Percentiles rank a stretch among this genome's conserved stretches.
phyloP scores from a whole-genome alignment of 2,329 filamentous ascomycete genomes.

The Periconia sp. region DNA sequence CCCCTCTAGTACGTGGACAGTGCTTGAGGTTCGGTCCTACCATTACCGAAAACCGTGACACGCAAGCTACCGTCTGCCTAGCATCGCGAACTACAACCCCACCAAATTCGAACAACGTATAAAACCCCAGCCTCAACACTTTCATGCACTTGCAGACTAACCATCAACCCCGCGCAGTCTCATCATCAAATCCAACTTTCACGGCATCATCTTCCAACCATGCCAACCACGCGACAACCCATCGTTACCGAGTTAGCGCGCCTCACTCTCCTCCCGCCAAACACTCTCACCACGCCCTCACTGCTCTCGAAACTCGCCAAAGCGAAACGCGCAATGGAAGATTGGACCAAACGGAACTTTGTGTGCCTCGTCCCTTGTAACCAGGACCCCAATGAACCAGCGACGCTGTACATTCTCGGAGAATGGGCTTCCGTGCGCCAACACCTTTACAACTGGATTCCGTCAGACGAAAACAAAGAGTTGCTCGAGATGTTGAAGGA shows the following conservation, averaged over 20 bases:
- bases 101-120: background rate
- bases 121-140: background rate
- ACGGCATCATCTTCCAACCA: background rate
- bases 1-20: too few relatives aligned
- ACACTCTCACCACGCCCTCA: background rate
- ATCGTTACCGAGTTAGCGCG: background rate
- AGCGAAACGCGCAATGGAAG: background rate
- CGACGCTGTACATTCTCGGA: conserved; percentile 56
- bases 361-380: conserved; percentile 45
- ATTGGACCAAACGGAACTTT: background rate
- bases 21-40: too few relatives aligned
- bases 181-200: background rate
- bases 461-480: conserved; percentile 42
- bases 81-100: background rate
- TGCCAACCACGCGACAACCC: too few relatives aligned
- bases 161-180: background rate
- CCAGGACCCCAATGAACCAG: conserved; percentile 52
- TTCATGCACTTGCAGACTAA: background rate
- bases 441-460: conserved; percentile 53
- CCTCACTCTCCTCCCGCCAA: background rate
- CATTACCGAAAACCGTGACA: background rate
- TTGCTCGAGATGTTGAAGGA: conserved; percentile 51
- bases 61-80: conserved; percentile 1
- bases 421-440: conserved; percentile 67
- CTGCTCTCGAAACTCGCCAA: background rate